Conservation (phyloP, 2,329 filamentous ascomycete species). For the Chaetoscypha palmicola region DNA sequence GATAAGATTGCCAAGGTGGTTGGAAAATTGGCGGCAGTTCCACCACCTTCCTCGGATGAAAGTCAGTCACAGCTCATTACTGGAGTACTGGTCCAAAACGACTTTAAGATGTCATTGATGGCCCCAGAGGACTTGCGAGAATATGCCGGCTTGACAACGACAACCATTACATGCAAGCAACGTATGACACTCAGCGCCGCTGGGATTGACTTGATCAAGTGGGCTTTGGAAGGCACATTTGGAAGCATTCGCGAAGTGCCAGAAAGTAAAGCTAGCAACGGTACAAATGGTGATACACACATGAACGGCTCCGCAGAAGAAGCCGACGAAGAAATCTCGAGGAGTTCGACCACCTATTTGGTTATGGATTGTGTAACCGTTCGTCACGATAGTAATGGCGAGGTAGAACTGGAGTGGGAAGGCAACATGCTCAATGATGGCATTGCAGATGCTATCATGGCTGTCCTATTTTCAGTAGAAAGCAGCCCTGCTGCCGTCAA, state of each 20-base stretch:
- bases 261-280: constrained; percentile 32
- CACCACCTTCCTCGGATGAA: constrained; percentile 45
- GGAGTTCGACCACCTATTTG: constrained; percentile 49
- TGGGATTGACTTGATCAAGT: constrained; percentile 83
- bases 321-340: constrained; percentile 57
- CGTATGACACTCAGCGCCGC: constrained; percentile 81
- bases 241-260: constrained; percentile 68
- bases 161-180: constrained; percentile 88
- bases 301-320: constrained; percentile 41
- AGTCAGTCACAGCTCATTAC: constrained; percentile 59
- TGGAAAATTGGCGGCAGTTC: constrained; percentile 78
- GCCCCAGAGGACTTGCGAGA: constrained; percentile 91
- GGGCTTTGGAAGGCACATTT: constrained; percentile 92
- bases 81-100: constrained; percentile 92
- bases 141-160: constrained; percentile 94
- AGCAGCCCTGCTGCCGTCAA: constrained; percentile 92
- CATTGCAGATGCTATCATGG: constrained; percentile 95
- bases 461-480: constrained; percentile 84
- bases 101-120: constrained; percentile 96
- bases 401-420: constrained; percentile 93
- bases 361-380: constrained; percentile 90
- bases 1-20: constrained; percentile 97
- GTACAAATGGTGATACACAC: constrained; percentile 34
- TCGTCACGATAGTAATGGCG: constrained; percentile 67
- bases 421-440: constrained; percentile 96